Evolutionary conservation across 805 yeast species (phyloP), one percentile per base, ranked within the genome.

Genomic region (Ogataea allantospora): DNA sequence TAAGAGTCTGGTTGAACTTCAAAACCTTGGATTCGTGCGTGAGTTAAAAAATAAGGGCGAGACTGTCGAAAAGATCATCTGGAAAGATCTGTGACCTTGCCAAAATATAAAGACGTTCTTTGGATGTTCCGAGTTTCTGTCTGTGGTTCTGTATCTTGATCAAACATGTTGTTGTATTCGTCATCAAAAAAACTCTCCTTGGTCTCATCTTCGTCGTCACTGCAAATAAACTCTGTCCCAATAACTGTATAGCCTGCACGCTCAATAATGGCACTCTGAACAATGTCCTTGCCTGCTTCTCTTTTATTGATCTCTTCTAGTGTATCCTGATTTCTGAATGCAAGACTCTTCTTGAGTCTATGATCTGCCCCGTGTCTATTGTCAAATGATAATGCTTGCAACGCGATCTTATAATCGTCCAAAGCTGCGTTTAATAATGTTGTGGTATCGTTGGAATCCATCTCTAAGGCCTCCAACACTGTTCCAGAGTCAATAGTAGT

Each of bases 1-100:
- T 43, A 89, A 84, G 48, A 78, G 79, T 13, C 68, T 89, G 33
- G 75, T 75, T 17, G 95, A 88, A 54, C 66, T 88, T 42, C 75
- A 78, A 41, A 64, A 74, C 45, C 63, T 84, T 38, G 96, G 96
- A 0, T 62, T 86, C 31, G 55, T 87, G 13, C 78, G 78, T 47
- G 83, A 80, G 35, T 73, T 73, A 28, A 70, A 68, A 47, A 62
- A 79, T 11, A 79, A 78, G 56, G 75, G 77, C 20, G 88, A 84
- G 48, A 67, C 71, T 38, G 65, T 85, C 27, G 91, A 85, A 49
- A 86, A 83, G 52, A 67, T 78, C 11, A 58, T 78, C 5, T 85
- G 93, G 93, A 80, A 71, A 50, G 86, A 78, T 19, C 57, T 83
- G 11, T 80, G 55, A 45, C 15, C 13, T 17, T 26, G n/a, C 40